Conservation (phyloP, 257 asterid species). For the Ajuga chamaepitys region DNA sequence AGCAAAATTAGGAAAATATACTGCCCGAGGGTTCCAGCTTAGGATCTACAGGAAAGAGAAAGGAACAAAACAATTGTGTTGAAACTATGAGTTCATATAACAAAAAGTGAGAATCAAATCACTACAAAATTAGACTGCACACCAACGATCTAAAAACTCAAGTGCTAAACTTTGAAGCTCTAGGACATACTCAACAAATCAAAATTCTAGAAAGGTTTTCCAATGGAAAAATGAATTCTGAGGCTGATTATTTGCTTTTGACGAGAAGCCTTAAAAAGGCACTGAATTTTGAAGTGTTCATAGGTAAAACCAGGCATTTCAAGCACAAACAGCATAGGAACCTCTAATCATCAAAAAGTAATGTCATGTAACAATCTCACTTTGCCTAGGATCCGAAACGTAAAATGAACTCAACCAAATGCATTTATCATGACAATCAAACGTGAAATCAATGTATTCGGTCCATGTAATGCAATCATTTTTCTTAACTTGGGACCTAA, state of each 20-base stretch:
- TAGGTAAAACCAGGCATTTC: not conserved
- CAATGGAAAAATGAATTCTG: not conserved
- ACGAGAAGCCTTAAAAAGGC: not conserved
- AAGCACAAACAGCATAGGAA: not conserved
- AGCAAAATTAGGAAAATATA: constrained; percentile 86
- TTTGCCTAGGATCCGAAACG: not conserved
- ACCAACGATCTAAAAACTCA: not conserved
- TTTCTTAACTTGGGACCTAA: not conserved
- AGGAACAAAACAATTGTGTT: constrained; percentile 1
- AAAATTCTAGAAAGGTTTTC: too few relatives aligned
- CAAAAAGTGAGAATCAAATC: not conserved
- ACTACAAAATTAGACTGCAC: constrained; percentile 2
- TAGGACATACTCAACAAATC: too few relatives aligned
- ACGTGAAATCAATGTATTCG: not conserved
- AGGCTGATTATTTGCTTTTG: not conserved
- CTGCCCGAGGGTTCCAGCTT: constrained; percentile 88
- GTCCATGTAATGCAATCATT: not conserved
- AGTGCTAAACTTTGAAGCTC: not conserved
- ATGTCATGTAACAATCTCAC: not conserved
- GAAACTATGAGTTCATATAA: not conserved
- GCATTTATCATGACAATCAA: not conserved
- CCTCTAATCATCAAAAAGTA: not conserved
- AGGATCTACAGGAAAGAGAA: constrained; percentile 40
- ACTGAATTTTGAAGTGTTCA: not conserved
- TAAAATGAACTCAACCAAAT: constrained; percentile 1